These are phyloP conservation scores for Penicillium bialowiezense DNA, from an alignment of 495 filamentous ascomycete species.

Conservation along the genomic window DNA sequence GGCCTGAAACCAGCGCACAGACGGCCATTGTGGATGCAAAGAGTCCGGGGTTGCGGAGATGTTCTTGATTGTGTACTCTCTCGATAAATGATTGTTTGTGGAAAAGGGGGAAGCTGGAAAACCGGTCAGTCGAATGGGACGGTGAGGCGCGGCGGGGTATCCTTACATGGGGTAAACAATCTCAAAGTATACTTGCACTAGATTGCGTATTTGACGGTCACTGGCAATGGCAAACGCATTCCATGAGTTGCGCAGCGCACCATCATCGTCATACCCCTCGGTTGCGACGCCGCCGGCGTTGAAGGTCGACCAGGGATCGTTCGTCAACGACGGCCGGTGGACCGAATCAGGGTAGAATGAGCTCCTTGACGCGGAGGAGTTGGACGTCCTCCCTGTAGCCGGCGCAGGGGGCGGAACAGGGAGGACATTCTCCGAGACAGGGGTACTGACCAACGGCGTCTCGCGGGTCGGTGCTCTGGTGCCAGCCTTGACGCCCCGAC, in stretches of 20 bases:
- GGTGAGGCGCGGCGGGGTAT: not conserved
- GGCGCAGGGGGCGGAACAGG: not conserved
- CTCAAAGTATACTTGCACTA: slow-evolving; percentile 44
- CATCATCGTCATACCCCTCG: slow-evolving; percentile 26
- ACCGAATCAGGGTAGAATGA: slow-evolving; percentile 14
- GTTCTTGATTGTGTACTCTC: slow-evolving; percentile 33
- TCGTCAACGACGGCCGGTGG: slow-evolving; percentile 14
- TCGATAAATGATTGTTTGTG: slow-evolving; percentile 40
- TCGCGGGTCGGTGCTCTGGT: slow-evolving; percentile 11
- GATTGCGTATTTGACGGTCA: slow-evolving; percentile 27
- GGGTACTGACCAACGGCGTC: slow-evolving; percentile 1
- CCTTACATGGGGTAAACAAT: slow-evolving; percentile 38
- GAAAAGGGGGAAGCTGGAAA: slow-evolving; percentile 46
- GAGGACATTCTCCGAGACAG: slow-evolving; percentile 2
- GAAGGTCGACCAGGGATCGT: slow-evolving; percentile 25
- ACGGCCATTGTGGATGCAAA: slow-evolving; percentile 51
- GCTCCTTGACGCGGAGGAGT: slow-evolving; percentile 21
- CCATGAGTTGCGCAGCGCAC: slow-evolving; percentile 28
- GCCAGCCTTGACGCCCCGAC: slow-evolving; percentile 53
- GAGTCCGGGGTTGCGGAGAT: slow-evolving; percentile 38
- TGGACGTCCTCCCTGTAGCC: slow-evolving; percentile 11
- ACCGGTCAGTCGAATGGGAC: not conserved
- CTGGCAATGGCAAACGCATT: slow-evolving; percentile 29
- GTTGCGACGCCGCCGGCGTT: slow-evolving; percentile 16
- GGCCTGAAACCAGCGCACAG: slow-evolving; percentile 44